Evolutionary conservation across 257 asterid genomes (phyloP).

Genomic region (Petunia axillaris): DNA sequence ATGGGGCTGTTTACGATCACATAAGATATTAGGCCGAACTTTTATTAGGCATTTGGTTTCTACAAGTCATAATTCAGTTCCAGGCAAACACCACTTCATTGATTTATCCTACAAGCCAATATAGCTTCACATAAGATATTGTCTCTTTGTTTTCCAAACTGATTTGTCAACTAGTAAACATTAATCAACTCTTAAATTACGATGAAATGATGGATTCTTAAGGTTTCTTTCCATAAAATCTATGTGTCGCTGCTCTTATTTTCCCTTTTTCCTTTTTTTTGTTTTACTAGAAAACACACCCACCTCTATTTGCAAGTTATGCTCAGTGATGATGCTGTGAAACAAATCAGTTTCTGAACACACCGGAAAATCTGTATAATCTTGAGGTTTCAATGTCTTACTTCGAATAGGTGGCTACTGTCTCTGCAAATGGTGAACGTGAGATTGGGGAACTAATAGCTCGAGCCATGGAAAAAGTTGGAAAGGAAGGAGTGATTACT

Average conservation of each 20-base stretch:
- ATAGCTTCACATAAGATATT: background rate
- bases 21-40: background rate
- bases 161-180: background rate
- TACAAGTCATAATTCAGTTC: background rate
- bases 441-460: constrained; percentile 89
- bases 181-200: background rate
- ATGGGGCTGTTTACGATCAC: background rate
- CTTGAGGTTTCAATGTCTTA: constrained; percentile 22
- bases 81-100: constrained; percentile 4
- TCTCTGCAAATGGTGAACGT: constrained; percentile 87
- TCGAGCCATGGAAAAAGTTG: constrained; percentile 95
- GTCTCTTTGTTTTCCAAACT: constrained; percentile 3
- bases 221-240: background rate
- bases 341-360: background rate
- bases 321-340: background rate
- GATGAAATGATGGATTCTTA: background rate
- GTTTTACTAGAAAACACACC: background rate
- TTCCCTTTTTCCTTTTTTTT: background rate
- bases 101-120: background rate
- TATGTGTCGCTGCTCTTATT: background rate
- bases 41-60: background rate
- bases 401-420: constrained; percentile 71
- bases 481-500: constrained; percentile 92
- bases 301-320: background rate
- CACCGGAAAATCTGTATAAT: background rate